These are phyloP conservation scores for Barnettozyma vustinii DNA, from an alignment of 805 yeast genomes.

Conservation along the genomic window DNA sequence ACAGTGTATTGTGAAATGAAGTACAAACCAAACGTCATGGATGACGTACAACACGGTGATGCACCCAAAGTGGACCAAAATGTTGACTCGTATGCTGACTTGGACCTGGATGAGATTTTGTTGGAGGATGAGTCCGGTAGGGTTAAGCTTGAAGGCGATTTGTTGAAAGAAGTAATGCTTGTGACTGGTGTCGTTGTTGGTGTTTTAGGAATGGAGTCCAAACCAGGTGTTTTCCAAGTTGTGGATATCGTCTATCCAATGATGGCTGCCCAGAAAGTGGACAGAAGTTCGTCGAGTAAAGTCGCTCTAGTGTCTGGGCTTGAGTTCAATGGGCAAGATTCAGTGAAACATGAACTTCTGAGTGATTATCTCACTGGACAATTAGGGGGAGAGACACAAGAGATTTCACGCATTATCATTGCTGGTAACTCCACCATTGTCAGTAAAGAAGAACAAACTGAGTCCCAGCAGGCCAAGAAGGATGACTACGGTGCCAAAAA, in stretches of 20 bases:
- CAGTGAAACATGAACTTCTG: slow-evolving; percentile 48
- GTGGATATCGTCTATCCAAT: slow-evolving; percentile 75
- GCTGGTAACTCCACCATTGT: slow-evolving; percentile 64
- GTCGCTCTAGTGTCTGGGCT: slow-evolving; percentile 79
- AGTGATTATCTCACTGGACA: slow-evolving; percentile 72
- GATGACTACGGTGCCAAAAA: slow-evolving; percentile 44
- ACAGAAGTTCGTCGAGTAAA: slow-evolving; percentile 27
- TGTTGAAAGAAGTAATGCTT: slow-evolving; percentile 48
- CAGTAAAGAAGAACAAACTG: slow-evolving; percentile 12
- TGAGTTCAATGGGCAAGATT: slow-evolving; percentile 43
- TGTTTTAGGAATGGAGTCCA: slow-evolving; percentile 77
- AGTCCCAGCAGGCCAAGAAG: slow-evolving; percentile 18
- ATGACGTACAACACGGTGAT: slow-evolving; percentile 60
- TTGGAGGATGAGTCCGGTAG: slow-evolving; percentile 94
- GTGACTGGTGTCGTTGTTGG: slow-evolving; percentile 92
- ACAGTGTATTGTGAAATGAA: slow-evolving; percentile 81
- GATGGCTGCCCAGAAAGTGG: slow-evolving; percentile 46
- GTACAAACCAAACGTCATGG: slow-evolving; percentile 77
- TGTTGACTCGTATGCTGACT: slow-evolving; percentile 48
- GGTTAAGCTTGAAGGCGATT: slow-evolving; percentile 59
- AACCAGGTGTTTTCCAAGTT: slow-evolving; percentile 78
- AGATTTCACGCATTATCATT: slow-evolving; percentile 49
- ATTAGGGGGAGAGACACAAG: slow-evolving; percentile 36
- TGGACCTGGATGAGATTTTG: slow-evolving; percentile 55
- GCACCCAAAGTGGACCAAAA: slow-evolving; percentile 13